Percentiles rank a stretch among this genome's conserved stretches.
These are phyloP conservation scores for Paxillus involutus DNA, from an alignment of 768 basidiomycete species.

Conservation along the genomic window DNA sequence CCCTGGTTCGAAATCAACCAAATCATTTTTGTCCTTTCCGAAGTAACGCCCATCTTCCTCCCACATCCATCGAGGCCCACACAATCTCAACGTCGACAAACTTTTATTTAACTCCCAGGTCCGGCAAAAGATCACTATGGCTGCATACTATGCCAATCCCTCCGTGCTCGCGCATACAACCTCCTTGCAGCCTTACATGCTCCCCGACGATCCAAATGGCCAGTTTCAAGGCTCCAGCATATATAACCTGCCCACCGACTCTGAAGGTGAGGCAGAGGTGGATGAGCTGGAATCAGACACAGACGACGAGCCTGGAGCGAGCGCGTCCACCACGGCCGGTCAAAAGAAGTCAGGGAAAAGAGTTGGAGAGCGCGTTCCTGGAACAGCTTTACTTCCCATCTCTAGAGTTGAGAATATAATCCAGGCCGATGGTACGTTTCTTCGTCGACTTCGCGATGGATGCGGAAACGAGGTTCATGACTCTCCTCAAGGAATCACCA, in stretches of 20 bases:
- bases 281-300: conserved; percentile 36
- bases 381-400: conserved; percentile 67
- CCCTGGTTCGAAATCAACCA: conserved; percentile 20
- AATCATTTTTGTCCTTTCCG: conserved; percentile 3
- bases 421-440: conserved; percentile 67
- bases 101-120: conserved; percentile 7
- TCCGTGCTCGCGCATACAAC: conserved; percentile 31
- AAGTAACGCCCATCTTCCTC: conserved; percentile 1
- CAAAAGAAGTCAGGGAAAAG: conserved; percentile 30
- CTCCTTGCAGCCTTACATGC: conserved; percentile 31
- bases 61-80: conserved; percentile 1
- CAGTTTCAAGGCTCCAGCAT: conserved; percentile 24
- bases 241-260: conserved; percentile 35
- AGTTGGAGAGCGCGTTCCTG: conserved; percentile 50
- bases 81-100: conserved; percentile 8
- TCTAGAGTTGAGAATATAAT: conserved; percentile 73
- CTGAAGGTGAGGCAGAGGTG: conserved; percentile 32
- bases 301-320: conserved; percentile 27
- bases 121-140: conserved; percentile 23
- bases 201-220: conserved; percentile 23
- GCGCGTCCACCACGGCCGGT: conserved; percentile 17
- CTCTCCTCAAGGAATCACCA: conserved; percentile 49
- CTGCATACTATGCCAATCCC: conserved; percentile 30
- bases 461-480: conserved; percentile 16
- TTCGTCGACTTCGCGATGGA: conserved; percentile 7